These are phyloP conservation scores for Lobulomyces angularis DNA, from an alignment of 192 early-diverging fungal genomes.

Conservation along the genomic window DNA sequence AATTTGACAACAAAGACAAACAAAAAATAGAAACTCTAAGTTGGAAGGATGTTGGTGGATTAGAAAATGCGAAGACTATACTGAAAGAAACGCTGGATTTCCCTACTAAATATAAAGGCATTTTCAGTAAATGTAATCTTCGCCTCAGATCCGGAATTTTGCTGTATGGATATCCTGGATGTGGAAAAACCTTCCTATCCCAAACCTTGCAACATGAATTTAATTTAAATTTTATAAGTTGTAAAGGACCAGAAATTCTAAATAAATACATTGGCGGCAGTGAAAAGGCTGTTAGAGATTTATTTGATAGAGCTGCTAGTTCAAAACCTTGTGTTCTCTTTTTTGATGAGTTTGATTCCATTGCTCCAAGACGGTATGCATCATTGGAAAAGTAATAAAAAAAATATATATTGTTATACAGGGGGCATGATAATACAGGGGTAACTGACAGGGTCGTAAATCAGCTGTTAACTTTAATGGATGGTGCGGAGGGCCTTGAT, in stretches of 20 bases:
- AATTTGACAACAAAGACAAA: slow-evolving; percentile 59
- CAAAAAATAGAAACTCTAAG: slow-evolving; percentile 84
- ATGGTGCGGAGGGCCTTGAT: slow-evolving; percentile 89
- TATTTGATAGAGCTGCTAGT: slow-evolving; percentile 86
- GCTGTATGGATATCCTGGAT: slow-evolving; percentile 95
- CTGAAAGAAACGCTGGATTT: slow-evolving; percentile 88
- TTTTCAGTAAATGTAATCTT: slow-evolving; percentile 79
- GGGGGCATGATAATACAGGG: slow-evolving; percentile 96
- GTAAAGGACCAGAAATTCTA: slow-evolving; percentile 93
- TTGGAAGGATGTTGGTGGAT: slow-evolving; percentile 27
- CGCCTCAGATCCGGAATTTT: slow-evolving; percentile 84
- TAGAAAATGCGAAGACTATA: slow-evolving; percentile 65
- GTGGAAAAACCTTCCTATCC: slow-evolving; percentile 93
- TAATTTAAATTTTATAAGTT: slow-evolving; percentile 90
- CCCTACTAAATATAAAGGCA: slow-evolving; percentile 81
- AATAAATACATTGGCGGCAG: slow-evolving; percentile 99
- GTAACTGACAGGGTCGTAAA: slow-evolving; percentile 98
- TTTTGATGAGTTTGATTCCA: slow-evolving; percentile 97
- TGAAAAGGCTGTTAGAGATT: slow-evolving; percentile 84
- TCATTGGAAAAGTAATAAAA: not conserved
- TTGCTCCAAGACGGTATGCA: slow-evolving; percentile 73
- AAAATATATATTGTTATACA: slow-evolving; percentile 6
- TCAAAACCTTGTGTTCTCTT: slow-evolving; percentile 92
- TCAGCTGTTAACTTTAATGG: slow-evolving; percentile 97
- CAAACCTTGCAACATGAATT: slow-evolving; percentile 93